Base-by-base conservation (phyloP, 495 filamentous ascomycete genomes). In the Lichenothelia convexa region DNA sequence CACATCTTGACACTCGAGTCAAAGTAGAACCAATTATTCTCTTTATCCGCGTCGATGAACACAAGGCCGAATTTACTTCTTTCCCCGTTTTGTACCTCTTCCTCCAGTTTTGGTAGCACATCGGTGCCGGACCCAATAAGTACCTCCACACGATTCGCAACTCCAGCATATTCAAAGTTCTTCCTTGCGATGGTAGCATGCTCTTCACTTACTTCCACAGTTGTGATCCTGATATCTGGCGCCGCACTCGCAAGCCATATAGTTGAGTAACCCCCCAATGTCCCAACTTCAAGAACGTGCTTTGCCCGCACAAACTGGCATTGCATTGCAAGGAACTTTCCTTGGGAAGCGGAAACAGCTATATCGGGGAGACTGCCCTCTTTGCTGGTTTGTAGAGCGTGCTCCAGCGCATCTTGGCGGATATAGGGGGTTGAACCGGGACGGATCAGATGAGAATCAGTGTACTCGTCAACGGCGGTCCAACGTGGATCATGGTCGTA, bases 1-100 rank as follows among this genome's bases (percentile, higher is more conserved):
- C 22, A 22, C 42, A 59, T 49, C 8, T 40, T 38, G 8, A 50
- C 22, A 8, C 42, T 43, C 21, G 32, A 16, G 36, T 55, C 43
- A 7, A 55, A 45, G 36, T 57, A 59, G 18, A 42, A 42, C 51
- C 50, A 55, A 23, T 54, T 54, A 38, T 57, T 57, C 44, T 48
- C 33, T 43, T 57, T 59, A 38, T 59, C 55, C 8, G 55, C 54
- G 37, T 57, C 55, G 24, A 59, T 55, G 45, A 59, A 59, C 12
- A 47, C 43, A 18, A 57, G 42, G 16, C 43, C 45, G 32, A 53
- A 54, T 32, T 42, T 43, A 21, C 26, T 38, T 22, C 54, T 21
- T 40, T 54, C 50, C 15, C 54, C 51, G 8, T 18, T 15, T 21
- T 50, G 34, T 12, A 59, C 45, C 42, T 59, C 51, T 35, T 49